Percentiles rank a stretch among this genome's conserved stretches.
phyloP scores from a whole-genome alignment of 2,329 filamentous ascomycete genomes.

The Ascochyta clinopodiicola region DNA sequence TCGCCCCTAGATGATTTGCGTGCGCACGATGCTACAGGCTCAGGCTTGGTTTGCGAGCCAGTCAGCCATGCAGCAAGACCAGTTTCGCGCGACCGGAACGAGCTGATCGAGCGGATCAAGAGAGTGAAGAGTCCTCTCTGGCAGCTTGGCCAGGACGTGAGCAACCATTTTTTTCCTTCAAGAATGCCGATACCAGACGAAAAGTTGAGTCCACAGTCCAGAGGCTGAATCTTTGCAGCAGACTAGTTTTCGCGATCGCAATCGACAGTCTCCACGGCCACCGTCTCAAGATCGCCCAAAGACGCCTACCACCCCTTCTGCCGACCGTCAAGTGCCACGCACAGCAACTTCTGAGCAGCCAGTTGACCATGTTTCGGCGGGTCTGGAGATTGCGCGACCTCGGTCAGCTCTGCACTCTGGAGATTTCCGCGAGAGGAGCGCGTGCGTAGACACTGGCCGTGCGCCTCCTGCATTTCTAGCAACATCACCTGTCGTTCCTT shows the following conservation, averaged over 20 bases:
- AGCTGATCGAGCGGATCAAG: slow-evolving; percentile 86
- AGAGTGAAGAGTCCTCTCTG: slow-evolving; percentile 77
- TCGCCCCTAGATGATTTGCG: slow-evolving; percentile 16
- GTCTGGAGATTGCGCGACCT: slow-evolving; percentile 75
- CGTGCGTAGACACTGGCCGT: slow-evolving; percentile 26
- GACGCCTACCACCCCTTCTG: slow-evolving; percentile 45
- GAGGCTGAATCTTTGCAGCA: slow-evolving; percentile 27
- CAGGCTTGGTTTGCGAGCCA: slow-evolving; percentile 15
- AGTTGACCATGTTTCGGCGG: slow-evolving; percentile 37
- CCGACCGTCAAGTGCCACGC: slow-evolving; percentile 46
- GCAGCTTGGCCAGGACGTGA: slow-evolving; percentile 65
- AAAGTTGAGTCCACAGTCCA: not conserved
- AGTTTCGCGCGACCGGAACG: slow-evolving; percentile 66
- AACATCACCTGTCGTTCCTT: slow-evolving; percentile 64
- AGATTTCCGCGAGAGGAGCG: slow-evolving; percentile 63
- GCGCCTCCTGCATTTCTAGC: slow-evolving; percentile 33
- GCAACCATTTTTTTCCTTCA: slow-evolving; percentile 13
- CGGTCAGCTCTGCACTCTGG: slow-evolving; percentile 73
- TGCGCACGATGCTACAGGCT: slow-evolving; percentile 7
- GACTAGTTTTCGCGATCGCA: slow-evolving; percentile 23
- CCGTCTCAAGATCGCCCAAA: slow-evolving; percentile 37
- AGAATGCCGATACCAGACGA: not conserved
- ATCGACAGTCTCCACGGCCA: slow-evolving; percentile 25
- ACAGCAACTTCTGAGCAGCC: slow-evolving; percentile 35
- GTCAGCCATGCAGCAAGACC: slow-evolving; percentile 34